Evolutionary conservation across 257 asterid genomes (phyloP), one percentile per base, ranked within the genome.

Genomic region (Solanum ahanhuiri): DNA sequence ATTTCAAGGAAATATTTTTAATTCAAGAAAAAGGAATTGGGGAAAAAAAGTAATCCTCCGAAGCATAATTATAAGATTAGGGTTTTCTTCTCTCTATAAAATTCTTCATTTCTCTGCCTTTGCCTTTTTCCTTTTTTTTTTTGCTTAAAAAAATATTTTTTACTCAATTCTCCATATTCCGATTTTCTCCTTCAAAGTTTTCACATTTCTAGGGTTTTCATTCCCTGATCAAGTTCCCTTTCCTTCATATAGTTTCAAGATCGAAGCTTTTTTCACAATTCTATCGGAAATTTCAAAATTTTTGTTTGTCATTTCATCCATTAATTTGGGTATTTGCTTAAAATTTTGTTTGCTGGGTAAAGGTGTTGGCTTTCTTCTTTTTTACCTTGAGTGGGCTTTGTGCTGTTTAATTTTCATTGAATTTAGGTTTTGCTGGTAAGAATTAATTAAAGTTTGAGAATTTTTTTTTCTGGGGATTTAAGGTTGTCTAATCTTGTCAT

Each of bases 31-130:
- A 63, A 66, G 22, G 31, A 83, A 14, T 67, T 41, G 67, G 77
- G 63, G 72, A 69, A 54, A 28, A 67, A 37, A 63, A 9, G 5
- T 4, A 63, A 9, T 57, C 58, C 73, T 35, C 20, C 20, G 23
- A n/a, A 18, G 22, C 63, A 33, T 71, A 51, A 22, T 54, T 22
- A 4, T 76, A 37, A 43, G 87, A 20, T 60, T 86, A 86, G 87
- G 87, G 87, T 86, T 86, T 86, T 39, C 63, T 58, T 6, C 37
- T 58, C 87, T 60, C 67, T 57, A 33, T 17, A 77, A 9, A 81
- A 81, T 81, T 48, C 45, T 28, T 81, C 69, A 81, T 81, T 4
- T 81, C 30, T 48, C 66, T 15, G 35, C 66, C 60, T 48, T 7
- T 3, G 37, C 63, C 11, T 76, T 76, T 76, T 79, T 6, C 23